Evolutionary conservation across 306 rosid genomes (phyloP).

Genomic region (Sindora glabra): DNA sequence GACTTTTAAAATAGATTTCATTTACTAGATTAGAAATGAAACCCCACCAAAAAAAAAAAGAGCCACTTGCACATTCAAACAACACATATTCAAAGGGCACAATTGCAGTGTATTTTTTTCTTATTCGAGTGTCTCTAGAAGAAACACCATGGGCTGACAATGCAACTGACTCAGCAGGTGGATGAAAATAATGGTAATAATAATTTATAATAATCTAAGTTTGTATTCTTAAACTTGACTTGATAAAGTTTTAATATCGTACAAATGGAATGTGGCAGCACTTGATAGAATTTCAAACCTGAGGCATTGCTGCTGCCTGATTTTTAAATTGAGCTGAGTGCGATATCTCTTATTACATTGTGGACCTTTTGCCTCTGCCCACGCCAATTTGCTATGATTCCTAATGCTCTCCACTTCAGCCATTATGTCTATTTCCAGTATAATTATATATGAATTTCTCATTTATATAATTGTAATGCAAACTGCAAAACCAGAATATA

Average conservation of each 20-base stretch:
- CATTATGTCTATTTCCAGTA: neutral
- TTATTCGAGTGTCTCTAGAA: neutral
- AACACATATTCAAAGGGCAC: neutral
- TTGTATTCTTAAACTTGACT: slow-evolving; percentile 27
- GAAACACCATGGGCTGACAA: slow-evolving; percentile 16
- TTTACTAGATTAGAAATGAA: neutral
- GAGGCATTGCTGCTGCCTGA: neutral
- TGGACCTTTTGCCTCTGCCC: slow-evolving; percentile 17
- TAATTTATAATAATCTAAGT: slow-evolving; percentile 11
- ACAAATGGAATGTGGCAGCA: slow-evolving; percentile 4
- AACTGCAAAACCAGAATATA: too few relatives aligned
- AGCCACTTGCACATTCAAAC: neutral
- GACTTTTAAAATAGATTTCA: neutral
- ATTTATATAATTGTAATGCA: too few relatives aligned
- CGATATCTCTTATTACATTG: slow-evolving; percentile 20
- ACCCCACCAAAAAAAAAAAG: neutral
- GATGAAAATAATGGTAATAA: slow-evolving; percentile 11
- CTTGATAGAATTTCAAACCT: slow-evolving; percentile 17
- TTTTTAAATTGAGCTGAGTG: slow-evolving; percentile 8
- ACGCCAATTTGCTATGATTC: slow-evolving; percentile 5
- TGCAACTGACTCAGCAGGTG: slow-evolving; percentile 11
- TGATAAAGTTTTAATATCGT: neutral
- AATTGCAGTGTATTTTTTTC: neutral
- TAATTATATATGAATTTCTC: neutral
- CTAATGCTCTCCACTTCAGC: slow-evolving; percentile 35